Conservation (phyloP, 257 asterid species). For the Sherardia arvensis region DNA sequence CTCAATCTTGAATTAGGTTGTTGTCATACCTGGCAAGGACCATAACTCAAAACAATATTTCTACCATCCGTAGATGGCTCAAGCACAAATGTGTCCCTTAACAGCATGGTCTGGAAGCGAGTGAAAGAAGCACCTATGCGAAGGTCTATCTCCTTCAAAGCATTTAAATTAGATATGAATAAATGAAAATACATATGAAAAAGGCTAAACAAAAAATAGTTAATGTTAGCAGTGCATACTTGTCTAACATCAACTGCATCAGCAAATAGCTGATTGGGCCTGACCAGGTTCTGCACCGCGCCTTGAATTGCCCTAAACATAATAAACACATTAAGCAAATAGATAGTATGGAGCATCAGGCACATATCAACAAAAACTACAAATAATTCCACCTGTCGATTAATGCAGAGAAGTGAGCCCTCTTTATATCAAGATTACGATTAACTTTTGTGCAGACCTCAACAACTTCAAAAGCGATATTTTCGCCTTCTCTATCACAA, state of each 20-base stretch:
- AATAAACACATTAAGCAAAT: constrained; percentile 13
- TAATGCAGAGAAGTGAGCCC: constrained; percentile 95
- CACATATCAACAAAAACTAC: neutral
- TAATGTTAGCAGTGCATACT: constrained; percentile 33
- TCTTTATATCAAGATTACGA: constrained; percentile 65
- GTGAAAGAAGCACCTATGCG: constrained; percentile 98
- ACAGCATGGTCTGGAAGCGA: constrained; percentile 89
- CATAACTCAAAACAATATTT: constrained; percentile 76
- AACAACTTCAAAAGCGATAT: constrained; percentile 89
- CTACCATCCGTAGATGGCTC: constrained; percentile 58
- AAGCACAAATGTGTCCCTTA: constrained; percentile 77
- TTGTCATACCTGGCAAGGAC: constrained; percentile 85
- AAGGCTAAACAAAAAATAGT: neutral
- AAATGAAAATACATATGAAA: neutral
- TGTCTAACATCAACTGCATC: constrained; percentile 98
- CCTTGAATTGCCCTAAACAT: constrained; percentile 69
- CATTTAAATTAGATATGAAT: constrained; percentile 9
- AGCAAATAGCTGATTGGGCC: constrained; percentile 72
- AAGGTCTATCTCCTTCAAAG: constrained; percentile 91
- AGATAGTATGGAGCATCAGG: neutral
- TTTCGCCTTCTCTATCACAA: constrained; percentile 98
- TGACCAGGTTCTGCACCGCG: constrained; percentile 63
- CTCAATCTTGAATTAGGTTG: neutral
- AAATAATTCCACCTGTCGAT: constrained; percentile 49
- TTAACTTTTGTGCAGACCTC: constrained; percentile 79